Base-by-base conservation (phyloP, 805 yeast genomes). In the Kluyveromyces nonfermentans region DNA sequence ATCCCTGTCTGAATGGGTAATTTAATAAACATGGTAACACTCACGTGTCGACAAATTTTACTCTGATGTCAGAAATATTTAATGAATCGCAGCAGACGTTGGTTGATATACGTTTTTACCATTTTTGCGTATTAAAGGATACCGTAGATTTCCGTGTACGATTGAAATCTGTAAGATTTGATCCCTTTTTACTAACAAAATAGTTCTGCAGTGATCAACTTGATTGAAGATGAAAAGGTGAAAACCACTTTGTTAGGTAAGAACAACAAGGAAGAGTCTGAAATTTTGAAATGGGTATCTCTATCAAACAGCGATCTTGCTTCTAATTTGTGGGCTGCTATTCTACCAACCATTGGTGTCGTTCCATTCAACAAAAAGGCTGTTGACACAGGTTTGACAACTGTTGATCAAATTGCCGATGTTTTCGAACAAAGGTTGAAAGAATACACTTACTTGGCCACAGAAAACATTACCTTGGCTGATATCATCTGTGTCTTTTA, bases 301-400 rank as follows among this genome's bases (percentile, higher is more conserved):
- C 71, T 83, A 54, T 68, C 78, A 63, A 85, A 82, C 74, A 57
- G 78, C 53, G 96, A 88, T 58, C 52, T 82, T 46, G 62, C 81
- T 54, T 53, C 68, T 32, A 56, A 65, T 42, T 54, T 73, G 43
- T 72, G 73, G 47, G 52, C 50, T 33, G 75, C 75, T 55, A 73
- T 82, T 67, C 60, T 66, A 46, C 81, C 84, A 53, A 58, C 80
- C 46, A 54, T 64, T 31, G 96, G 95, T 57, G 60, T 55, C 39
- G 60, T 49, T 43, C 89, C 93, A 54, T 87, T 76, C 85, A 83
- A 86, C 84, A 85, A 85, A 78, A 82, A 81, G 51, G 62, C 51
- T 43, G 75, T 74, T 47, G 84, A 81, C 48, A 71, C 69, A 33
- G 62, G 66, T 42, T 42, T 43, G 20, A 74, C 60, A 34, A 50